A percentile compares a stretch with the other conserved stretches of the same genome.
Conservation (phyloP, 768 basidiomycete species). For the Calocera viscosa region DNA sequence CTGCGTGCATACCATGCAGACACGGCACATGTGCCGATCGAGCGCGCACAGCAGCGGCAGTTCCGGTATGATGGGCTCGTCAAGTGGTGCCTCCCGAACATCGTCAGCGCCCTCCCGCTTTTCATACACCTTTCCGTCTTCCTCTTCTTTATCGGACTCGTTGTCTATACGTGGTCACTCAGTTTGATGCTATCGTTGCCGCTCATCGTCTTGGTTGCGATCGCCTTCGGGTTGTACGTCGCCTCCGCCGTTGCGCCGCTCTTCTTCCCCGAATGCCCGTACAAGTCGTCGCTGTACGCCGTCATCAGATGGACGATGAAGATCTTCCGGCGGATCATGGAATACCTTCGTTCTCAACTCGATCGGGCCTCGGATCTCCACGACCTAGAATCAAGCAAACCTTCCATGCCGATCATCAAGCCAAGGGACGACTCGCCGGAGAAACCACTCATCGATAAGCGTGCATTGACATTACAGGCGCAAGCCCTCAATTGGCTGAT, state of each 20-base stretch:
- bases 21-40: slow-evolving; percentile 16
- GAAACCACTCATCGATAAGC: neutral
- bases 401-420: neutral
- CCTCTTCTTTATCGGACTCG: slow-evolving; percentile 39
- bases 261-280: neutral
- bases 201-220: neutral
- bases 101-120: slow-evolving; percentile 35
- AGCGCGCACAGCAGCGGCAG: slow-evolving; percentile 33
- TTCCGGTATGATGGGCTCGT: slow-evolving; percentile 33
- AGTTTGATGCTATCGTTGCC: slow-evolving; percentile 10
- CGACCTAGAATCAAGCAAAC: neutral
- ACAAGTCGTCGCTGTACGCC: neutral
- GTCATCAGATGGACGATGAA: neutral
- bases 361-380: neutral
- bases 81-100: slow-evolving; percentile 29
- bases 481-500: neutral
- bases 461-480: neutral
- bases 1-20: slow-evolving; percentile 27
- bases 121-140: slow-evolving; percentile 39
- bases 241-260: neutral
- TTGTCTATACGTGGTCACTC: slow-evolving; percentile 32
- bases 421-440: neutral
- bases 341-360: neutral
- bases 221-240: neutral
- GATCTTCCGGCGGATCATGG: neutral